Evolutionary conservation across 2,329 filamentous ascomycete genomes (phyloP), one percentile per base, ranked within the genome.

Genomic region (Parastagonospora avenae): DNA sequence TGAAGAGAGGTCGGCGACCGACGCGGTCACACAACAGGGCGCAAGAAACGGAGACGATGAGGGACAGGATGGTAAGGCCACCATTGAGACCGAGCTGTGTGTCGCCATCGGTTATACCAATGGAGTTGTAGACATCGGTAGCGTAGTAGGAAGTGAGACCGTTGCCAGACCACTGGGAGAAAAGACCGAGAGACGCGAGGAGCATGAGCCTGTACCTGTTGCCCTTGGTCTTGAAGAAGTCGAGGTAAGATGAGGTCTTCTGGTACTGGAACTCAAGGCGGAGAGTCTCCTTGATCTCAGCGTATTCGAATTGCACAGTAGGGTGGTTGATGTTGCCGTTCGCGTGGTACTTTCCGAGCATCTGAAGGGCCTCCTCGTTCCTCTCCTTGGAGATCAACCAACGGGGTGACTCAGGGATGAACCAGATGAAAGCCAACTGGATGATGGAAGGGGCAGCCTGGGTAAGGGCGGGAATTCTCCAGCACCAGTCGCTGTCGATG

Each of bases 81-180:
- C 78, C 76, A 50, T 82, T 83, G 47, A 81, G 66, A 60, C 77
- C 67, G 32, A 66, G 60, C 55, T 68, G 57, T 44, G 61, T 60
- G 28, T 68, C 66, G 12, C 42, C 76, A 39, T 79, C 74, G 1
- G 62, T 81, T 63, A 88, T 86, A 38, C 85, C 85, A 42, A 85
- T 84, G 42, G 80, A 81, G 35, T 79, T 74, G 72, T 87, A 87
- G 57, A 89, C 80, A 49, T 80, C 77, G 52, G 85, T 82, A 63
- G 86, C 84, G 68, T 88, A 88, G 73, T 88, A 88, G 55, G 80
- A 85, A 64, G 89, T 84, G 1, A 89, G 74, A 14, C 83, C 85
- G 64, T 88, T 89, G 38, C 86, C 86, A 45, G 81, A 85, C 74
- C 86, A 88, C 71, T 89, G 85, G 2, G 84, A 87, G 64, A 88